Evolutionary conservation across 2,329 filamentous ascomycete genomes (phyloP).

Genomic region (Aspergillus sp.): DNA sequence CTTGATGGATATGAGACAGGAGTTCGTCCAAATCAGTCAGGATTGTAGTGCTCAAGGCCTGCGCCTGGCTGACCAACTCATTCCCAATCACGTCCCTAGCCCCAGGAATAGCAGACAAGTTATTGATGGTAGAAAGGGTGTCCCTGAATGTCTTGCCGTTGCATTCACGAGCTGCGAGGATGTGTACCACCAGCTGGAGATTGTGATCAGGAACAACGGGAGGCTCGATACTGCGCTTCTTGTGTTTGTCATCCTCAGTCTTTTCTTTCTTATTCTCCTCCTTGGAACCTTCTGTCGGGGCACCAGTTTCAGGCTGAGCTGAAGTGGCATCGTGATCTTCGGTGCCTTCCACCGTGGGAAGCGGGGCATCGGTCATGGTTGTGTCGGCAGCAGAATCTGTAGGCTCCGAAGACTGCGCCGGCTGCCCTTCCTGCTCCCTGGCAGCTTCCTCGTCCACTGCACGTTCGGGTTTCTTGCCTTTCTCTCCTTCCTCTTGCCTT

Average conservation of each 20-base stretch:
- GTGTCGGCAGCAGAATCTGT: constrained; percentile 33
- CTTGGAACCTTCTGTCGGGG: constrained; percentile 23
- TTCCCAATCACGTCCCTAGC: constrained; percentile 89
- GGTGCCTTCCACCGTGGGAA: constrained; percentile 28
- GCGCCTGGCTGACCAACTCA: constrained; percentile 84
- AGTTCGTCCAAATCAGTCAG: constrained; percentile 80
- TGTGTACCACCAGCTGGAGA: constrained; percentile 89
- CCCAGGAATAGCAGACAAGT: constrained; percentile 86
- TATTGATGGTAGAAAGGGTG: constrained; percentile 97
- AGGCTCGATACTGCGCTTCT: constrained; percentile 67
- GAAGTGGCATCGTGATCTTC: constrained; percentile 25
- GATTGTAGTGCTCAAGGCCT: constrained; percentile 78
- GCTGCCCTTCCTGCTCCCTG: constrained; percentile 24
- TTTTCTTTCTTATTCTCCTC: constrained; percentile 37
- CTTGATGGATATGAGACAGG: constrained; percentile 79
- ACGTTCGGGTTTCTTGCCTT: constrained; percentile 36
- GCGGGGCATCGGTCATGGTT: constrained; percentile 36
- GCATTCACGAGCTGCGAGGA: constrained; percentile 92
- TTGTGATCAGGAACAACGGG: constrained; percentile 87
- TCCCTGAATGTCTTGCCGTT: constrained; percentile 98
- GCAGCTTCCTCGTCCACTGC: constrained; percentile 14
- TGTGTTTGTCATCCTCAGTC: constrained; percentile 49
- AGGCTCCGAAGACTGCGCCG: constrained; percentile 23
- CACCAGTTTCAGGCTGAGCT: constrained; percentile 31
- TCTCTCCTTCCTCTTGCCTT: constrained; percentile 50